phyloP scores from a whole-genome alignment of 495 filamentous ascomycete species.

The Durotheca rogersii region DNA sequence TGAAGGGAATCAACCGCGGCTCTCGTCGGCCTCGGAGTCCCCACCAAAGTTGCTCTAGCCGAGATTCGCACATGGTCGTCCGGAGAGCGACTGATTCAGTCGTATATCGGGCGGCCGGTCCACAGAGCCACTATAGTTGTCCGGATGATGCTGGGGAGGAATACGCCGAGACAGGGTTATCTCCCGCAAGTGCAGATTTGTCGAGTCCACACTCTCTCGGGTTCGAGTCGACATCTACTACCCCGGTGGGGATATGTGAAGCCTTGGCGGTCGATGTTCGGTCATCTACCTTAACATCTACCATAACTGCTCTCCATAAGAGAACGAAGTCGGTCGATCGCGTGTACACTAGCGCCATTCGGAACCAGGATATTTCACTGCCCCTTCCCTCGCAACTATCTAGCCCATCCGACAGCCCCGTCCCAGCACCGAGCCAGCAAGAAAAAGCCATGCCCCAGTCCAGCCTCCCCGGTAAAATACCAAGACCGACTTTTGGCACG shows the following conservation, averaged over 20 bases:
- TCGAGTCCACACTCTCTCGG: constrained; percentile 8
- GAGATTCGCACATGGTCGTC: constrained; percentile 7
- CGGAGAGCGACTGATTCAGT: constrained; percentile 2
- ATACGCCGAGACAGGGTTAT: not conserved
- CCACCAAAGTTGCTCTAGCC: constrained; percentile 12
- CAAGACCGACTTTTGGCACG: constrained; percentile 22
- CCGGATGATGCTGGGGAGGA: constrained; percentile 2
- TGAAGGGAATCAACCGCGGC: constrained; percentile 5
- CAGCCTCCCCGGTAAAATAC: constrained; percentile 19
- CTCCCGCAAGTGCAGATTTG: constrained; percentile 16
- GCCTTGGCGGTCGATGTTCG: constrained; percentile 29
- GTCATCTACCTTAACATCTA: constrained; percentile 5
- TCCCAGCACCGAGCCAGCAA: not conserved
- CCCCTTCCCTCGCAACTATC: constrained; percentile 22
- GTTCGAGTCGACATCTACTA: constrained; percentile 21
- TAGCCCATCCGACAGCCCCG: not conserved
- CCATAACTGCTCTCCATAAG: constrained; percentile 13
- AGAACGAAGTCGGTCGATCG: constrained; percentile 29
- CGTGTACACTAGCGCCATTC: constrained; percentile 26
- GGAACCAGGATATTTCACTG: constrained; percentile 30
- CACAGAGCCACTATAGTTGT: not conserved
- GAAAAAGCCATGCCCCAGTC: constrained; percentile 7
- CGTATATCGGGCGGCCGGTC: constrained; percentile 8
- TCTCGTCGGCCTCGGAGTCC: constrained; percentile 1
- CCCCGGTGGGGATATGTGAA: constrained; percentile 26